Base-by-base conservation (phyloP, 495 filamentous ascomycete genomes). In the Penicillium argentinense region DNA sequence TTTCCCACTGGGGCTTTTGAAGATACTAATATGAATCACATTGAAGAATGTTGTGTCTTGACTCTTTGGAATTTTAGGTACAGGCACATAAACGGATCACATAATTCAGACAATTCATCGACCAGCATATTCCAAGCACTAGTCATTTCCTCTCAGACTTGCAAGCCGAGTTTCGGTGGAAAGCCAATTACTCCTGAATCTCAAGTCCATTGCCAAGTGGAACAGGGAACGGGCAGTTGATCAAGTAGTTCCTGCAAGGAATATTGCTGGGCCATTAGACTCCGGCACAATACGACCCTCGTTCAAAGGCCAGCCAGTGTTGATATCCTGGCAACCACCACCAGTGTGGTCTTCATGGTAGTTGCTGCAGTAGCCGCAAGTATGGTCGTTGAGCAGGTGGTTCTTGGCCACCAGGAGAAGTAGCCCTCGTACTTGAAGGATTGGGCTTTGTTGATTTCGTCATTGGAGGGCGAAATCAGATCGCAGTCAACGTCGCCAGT, bases 351-450 rank as follows among this genome's bases (percentile, higher is more conserved):
- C 39, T 18, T 42, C 39, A 5, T 42, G 39, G 39, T 42, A 42
- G 39, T 42, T 42, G 16, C 39, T 42, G 39, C 39, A 42, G 25
- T 42, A 42, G 3, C 39, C 39, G 18, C 39, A 42, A 5, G 39
- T 42, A 14, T 42, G 39, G 23, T 42, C 39, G 14, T 42, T 42
- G 39, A 42, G 39, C 16, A 42, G 39, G 11, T 42, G 39, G 25
- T 42, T 42, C 39, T 42, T 42, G n/a, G 39, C 39, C 9, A 42
- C 39, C 0, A 42, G 39, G 39, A 42, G 25, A 42, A 42, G 39
- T 42, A 42, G 39, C 39, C 39, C 23, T 42, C 39, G 13, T 42
- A 42, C n/a, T 42, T 42, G 39, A 42, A 42, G 14, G 39, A 42
- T n/a, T 24, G 39, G 9, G 39, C 39, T 9, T 22, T 24, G 39